Conservation (phyloP, 2,329 filamentous ascomycete species). For the Sphaerulina musiva region DNA sequence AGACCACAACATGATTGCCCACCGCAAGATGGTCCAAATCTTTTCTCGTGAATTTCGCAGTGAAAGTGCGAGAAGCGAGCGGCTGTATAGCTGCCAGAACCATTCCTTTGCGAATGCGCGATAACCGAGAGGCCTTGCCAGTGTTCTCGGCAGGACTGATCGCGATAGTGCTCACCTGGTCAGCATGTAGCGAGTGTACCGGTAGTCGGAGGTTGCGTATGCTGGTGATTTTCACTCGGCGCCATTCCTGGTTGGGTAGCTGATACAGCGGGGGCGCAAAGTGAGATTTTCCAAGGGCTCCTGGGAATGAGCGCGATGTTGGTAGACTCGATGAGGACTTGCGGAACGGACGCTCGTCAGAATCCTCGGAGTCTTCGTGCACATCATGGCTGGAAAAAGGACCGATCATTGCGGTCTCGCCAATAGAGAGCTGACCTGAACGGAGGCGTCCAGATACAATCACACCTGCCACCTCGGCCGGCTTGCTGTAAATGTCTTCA, state of each 20-base stretch:
- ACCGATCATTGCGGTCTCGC: constrained; percentile 70
- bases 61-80: constrained; percentile 44
- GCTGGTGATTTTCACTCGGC: constrained; percentile 71
- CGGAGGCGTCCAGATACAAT: constrained; percentile 80
- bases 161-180: constrained; percentile 86
- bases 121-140: constrained; percentile 27
- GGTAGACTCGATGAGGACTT: constrained; percentile 29
- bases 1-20: constrained; percentile 70
- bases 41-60: constrained; percentile 61
- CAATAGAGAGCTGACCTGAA: constrained; percentile 70
- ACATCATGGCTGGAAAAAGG: constrained; percentile 48
- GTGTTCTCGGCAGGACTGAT: constrained; percentile 51
- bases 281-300: constrained; percentile 36
- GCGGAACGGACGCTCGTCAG: constrained; percentile 29
- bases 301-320: constrained; percentile 45
- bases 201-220: constrained; percentile 82
- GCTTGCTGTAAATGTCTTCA: constrained; percentile 77
- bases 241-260: constrained; percentile 59
- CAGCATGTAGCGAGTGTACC: constrained; percentile 65
- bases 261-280: constrained; percentile 22
- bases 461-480: constrained; percentile 28
- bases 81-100: constrained; percentile 60
- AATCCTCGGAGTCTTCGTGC: constrained; percentile 34
- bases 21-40: constrained; percentile 58
- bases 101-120: constrained; percentile 67